Percentiles rank a stretch among this genome's conserved stretches.
phyloP scores from a whole-genome alignment of 768 basidiomycete genomes.

The Leccinum obscurum region DNA sequence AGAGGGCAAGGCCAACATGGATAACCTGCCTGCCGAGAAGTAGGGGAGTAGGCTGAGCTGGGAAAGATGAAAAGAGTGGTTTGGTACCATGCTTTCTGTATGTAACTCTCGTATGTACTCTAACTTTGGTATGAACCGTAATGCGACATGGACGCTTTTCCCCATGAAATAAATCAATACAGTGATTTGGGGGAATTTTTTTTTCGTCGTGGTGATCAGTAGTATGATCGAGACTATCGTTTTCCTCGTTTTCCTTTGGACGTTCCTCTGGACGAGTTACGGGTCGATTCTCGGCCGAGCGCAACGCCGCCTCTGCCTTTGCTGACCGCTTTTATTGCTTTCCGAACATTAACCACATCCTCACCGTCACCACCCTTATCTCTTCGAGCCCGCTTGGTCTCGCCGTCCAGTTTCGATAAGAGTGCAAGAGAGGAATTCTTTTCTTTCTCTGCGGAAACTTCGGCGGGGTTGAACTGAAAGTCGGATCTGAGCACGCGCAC shows the following conservation, averaged over 20 bases:
- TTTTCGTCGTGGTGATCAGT: not conserved
- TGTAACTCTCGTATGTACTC: constrained; percentile 20
- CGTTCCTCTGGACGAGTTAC: too few species aligned
- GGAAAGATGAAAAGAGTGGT: not conserved
- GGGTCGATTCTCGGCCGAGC: not conserved
- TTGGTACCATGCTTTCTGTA: constrained; percentile 21
- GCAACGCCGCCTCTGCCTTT: constrained; percentile 66
- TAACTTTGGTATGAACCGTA: constrained; percentile 12
- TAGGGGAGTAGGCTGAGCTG: constrained; percentile 4
- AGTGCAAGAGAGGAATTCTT: constrained; percentile 72
- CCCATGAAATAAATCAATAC: not conserved
- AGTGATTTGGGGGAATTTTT: not conserved
- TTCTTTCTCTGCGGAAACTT: constrained; percentile 63
- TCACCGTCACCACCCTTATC: constrained; percentile 40
- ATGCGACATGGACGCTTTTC: constrained; percentile 8
- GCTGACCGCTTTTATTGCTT: constrained; percentile 79
- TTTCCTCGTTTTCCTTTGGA: constrained; percentile 26
- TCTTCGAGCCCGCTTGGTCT: constrained; percentile 52
- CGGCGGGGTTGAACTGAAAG: constrained; percentile 85
- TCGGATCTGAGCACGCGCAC: not conserved
- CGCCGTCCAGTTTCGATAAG: constrained; percentile 75
- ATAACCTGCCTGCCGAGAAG: constrained; percentile 27
- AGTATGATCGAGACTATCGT: constrained; percentile 10
- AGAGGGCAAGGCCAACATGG: constrained; percentile 63
- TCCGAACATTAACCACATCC: constrained; percentile 80